These are phyloP conservation scores for Blastocystis sp. DNA, from an alignment of 352 stramenopile species.

Conservation along the genomic window DNA sequence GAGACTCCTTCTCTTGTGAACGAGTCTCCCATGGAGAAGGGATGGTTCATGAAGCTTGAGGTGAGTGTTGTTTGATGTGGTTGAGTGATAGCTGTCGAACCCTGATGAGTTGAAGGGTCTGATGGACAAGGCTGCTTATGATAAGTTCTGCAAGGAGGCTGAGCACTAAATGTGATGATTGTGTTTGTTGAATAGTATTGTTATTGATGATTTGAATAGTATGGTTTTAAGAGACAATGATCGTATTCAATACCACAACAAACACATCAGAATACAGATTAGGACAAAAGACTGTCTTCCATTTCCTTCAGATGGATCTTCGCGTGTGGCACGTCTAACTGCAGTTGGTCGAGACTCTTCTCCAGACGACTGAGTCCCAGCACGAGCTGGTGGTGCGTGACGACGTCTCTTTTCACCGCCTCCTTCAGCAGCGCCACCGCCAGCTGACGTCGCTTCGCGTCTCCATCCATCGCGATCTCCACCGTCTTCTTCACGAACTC, in stretches of 20 bases:
- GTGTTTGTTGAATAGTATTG: background rate
- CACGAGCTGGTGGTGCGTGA: slow-evolving; percentile 36
- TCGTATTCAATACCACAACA: no score
- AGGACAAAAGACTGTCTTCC: background rate
- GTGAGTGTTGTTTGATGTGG: background rate
- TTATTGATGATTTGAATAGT: background rate
- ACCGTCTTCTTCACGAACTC: slow-evolving; percentile 82
- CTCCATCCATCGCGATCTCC: slow-evolving; percentile 66
- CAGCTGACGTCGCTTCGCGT: slow-evolving; percentile 58
- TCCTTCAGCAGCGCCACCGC: slow-evolving; percentile 62
- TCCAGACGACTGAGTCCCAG: slow-evolving; percentile 10
- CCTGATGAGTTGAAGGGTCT: slow-evolving; percentile 55
- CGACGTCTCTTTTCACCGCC: slow-evolving; percentile 57
- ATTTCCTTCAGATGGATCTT: background rate
- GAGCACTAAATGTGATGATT: slow-evolving; percentile 47
- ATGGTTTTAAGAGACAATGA: no score
- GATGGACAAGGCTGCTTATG: slow-evolving; percentile 58
- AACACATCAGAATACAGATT: background rate
- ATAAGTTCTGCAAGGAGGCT: slow-evolving; percentile 59
- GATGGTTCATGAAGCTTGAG: slow-evolving; percentile 60
- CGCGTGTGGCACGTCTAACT: slow-evolving; percentile 37
- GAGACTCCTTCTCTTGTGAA: slow-evolving; percentile 58
- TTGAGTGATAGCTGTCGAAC: slow-evolving; percentile 55
- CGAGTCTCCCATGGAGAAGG: slow-evolving; percentile 58
- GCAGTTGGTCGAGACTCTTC: background rate